Evolutionary conservation across 163 green algal species (phyloP), one percentile per base, ranked within the genome.

Genomic region (Chlorella variabilis): DNA sequence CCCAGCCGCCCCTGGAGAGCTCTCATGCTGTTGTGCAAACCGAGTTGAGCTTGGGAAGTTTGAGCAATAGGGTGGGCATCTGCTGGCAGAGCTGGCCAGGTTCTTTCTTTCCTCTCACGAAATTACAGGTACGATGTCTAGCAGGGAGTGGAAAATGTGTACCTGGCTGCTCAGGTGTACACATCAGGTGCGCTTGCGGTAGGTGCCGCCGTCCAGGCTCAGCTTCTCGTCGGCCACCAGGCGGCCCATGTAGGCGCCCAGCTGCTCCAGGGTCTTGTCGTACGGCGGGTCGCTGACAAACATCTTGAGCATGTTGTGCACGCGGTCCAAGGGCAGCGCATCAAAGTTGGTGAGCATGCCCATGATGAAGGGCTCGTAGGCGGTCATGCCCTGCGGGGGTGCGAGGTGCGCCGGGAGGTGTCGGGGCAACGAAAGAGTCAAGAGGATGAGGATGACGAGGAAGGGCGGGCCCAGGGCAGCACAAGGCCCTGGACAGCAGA

Each of bases 311-410:
- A 98, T 97, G 88, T 97, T 95, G 87, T 98, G 95, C 66, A 98
- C 95, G 9, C 94, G 87, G 39, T 98, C 94, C 49, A 97, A 73
- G 0, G 93, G 87, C 73, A 80, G 83, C 20, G 85, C 77, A n/a
- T 94, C 91, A 85, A 97, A 95, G 87, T 98, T 98, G n/a, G 94
- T 96, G 17, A 98, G 91, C 92, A 98, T 96, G 58, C 93, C 94
- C 59, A 97, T 89, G 68, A 98, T 90, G 83, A 95, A 98, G 61
- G 90, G 90, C 83, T 98, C 94, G 80, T 95, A 97, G 1, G 94
- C 87, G 3, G 83, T 87, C 90, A 98, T 96, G 41, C 92, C 90
- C 86, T 89, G 89, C 81, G 23, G 85, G 56, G 29, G 45, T 56
- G 6, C 3, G 39, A 13, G n/a, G n/a, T n/a, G n/a, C n/a, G n/a